Evolutionary conservation across 805 yeast species (phyloP), one percentile per base, ranked within the genome.

Genomic region (Kazachstania martiniae): DNA sequence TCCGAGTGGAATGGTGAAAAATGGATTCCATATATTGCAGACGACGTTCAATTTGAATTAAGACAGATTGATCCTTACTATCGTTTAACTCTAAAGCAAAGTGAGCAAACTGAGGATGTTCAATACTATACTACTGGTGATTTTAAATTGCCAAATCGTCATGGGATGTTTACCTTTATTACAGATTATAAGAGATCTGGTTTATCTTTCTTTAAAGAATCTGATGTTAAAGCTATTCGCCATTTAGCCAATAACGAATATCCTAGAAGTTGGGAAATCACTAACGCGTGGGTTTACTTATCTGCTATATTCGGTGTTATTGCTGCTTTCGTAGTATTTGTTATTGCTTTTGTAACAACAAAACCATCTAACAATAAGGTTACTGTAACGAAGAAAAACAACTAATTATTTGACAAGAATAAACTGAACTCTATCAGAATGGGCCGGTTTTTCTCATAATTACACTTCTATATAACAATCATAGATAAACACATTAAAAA

Each of bases 201-300:
- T 5, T 66, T 68, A 46, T 66, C 82, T 16, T 86, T 66, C 56
- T 53, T 89, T 33, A 65, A 65, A 18, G 83, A 78, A 46, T 67
- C 70, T 39, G 68, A 68, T 34, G 75, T 80, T 13, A 84, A 85
- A 33, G 76, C 97, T 2, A 77, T 91, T 29, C 76, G 97, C 57
- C 97, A 91, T 58, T 69, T 83, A 49, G 96, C 97, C 38, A 89
- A 87, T 56, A 94, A 91, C 54, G 98, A 93, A 63, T 91, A 76
- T 64, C 77, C 79, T 39, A 74, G 97, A 59, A 78, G 93, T 27
- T 91, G 91, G 89, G 83, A 81, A 39, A 89, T 91, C 49, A 67
- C 94, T 18, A 87, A 87, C 58, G 72, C 96, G 1, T 85, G 95
- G 94, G 85, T 87, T 32, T 91, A 91, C 55, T 59, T 89, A 39